Conservation (phyloP, 2,329 filamentous ascomycete genomes). For the Volutella citrinella region DNA sequence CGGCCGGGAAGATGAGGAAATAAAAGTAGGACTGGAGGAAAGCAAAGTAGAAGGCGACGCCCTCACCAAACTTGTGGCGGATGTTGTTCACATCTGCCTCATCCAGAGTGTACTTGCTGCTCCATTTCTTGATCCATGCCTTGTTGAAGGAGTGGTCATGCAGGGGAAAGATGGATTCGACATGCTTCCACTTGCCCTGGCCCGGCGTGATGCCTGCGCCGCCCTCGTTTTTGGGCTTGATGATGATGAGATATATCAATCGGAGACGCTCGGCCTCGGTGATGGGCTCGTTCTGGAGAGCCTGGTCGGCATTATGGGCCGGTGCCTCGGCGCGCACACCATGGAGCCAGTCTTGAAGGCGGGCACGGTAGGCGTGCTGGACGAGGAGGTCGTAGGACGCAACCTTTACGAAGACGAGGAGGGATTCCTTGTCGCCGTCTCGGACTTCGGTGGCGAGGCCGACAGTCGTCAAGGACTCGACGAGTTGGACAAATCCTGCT, state of each 20-base stretch:
- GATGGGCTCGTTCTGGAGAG: constrained; percentile 71
- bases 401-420: constrained; percentile 81
- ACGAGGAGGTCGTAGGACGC: constrained; percentile 72
- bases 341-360: constrained; percentile 91
- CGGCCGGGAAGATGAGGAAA: constrained; percentile 79
- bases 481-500: constrained; percentile 72
- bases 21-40: constrained; percentile 89
- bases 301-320: constrained; percentile 64
- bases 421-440: constrained; percentile 68
- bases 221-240: constrained; percentile 68
- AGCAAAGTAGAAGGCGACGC: constrained; percentile 91
- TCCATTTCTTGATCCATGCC: constrained; percentile 71
- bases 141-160: constrained; percentile 76
- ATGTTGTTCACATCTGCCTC: constrained; percentile 69
- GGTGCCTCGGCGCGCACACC: constrained; percentile 79
- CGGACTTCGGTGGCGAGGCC: constrained; percentile 89
- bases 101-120: constrained; percentile 66
- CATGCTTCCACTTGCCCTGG: constrained; percentile 67
- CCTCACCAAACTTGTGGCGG: constrained; percentile 74
- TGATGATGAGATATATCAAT: constrained; percentile 83
- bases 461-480: constrained; percentile 70
- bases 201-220: constrained; percentile 74
- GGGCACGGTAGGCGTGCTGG: constrained; percentile 79
- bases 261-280: constrained; percentile 86
- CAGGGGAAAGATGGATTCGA: constrained; percentile 73